Base-by-base conservation (phyloP, 75 land plant species). In the Pinus tabuliformis region DNA sequence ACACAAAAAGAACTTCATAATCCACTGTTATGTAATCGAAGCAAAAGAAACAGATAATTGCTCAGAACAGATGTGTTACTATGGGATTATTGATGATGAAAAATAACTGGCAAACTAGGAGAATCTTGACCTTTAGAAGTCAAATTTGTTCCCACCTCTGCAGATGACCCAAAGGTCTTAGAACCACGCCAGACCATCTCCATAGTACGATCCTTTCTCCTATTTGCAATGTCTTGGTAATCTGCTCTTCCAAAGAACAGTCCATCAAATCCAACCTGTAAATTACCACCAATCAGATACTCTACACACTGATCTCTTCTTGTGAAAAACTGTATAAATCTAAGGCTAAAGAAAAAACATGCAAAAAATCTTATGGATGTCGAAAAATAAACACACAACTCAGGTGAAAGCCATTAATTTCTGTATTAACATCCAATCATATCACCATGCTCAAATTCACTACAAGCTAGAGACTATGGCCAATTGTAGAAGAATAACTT, bases 201-300 rank as follows among this genome's bases (percentile, higher is more conserved):
- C 84, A 96, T 93, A 63, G 76, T 86, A 75, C 90, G 88, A 18
- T 88, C 84, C 36, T 82, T 81, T 80, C 86, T 91, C 21, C 99
- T 80, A 54, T 87, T 86, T 39, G 83, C 82, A 56, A 87, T 82
- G 62, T 96, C 99, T 87, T 96, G 99, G 77, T 93, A 96, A 79
- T 94, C 99, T 70, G 93, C 95, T 54, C 97, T 84, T 56, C 87
- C 92, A 88, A 96, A 96, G 73, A 87, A 94, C 7, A 96, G 79
- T 24, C 91, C 88, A 80, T 93, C 99, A 86, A 96, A 96, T 16
- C 99, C 99, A 45, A 93, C 78, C 99, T 96, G 88, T 59, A 89
- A 74, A 65, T 21, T 68, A n/a, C 39, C 8, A 20, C 42, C 52
- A 39, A 45, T 68, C 13, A 68, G 72, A 39, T 39, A 20, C 42